These are phyloP conservation scores for Aureoboletus auriporus DNA, from an alignment of 768 basidiomycete species.

Conservation along the genomic window DNA sequence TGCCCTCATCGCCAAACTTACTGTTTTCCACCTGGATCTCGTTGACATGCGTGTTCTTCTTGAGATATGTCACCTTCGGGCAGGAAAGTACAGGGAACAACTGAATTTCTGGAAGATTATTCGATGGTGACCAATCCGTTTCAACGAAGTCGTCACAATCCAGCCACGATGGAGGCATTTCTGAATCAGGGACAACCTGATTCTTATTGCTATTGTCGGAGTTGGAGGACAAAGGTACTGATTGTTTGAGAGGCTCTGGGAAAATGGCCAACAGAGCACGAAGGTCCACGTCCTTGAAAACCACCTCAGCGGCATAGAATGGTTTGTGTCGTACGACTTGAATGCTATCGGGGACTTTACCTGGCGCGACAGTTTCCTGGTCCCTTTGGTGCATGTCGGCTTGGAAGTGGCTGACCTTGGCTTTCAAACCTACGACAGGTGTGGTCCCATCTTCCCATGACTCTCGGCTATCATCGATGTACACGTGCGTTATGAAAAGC, in stretches of 20 bases:
- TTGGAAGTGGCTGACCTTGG: conserved; percentile 72
- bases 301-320: conserved; percentile 84
- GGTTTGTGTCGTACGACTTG: conserved; percentile 71
- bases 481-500: conserved; percentile 82
- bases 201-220: conserved; percentile 40
- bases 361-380: conserved; percentile 65
- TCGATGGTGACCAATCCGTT: conserved; percentile 55
- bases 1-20: conserved; percentile 85
- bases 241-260: conserved; percentile 62
- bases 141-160: conserved; percentile 83
- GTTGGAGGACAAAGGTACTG: conserved; percentile 46
- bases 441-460: conserved; percentile 80
- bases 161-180: conserved; percentile 60
- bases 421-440: conserved; percentile 83
- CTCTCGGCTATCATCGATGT: conserved; percentile 74
- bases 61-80: conserved; percentile 82
- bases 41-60: conserved; percentile 45
- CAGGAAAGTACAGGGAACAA: conserved; percentile 71
- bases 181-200: conserved; percentile 25
- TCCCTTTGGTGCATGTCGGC: conserved; percentile 92
- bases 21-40: conserved; percentile 43
- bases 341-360: conserved; percentile 51
- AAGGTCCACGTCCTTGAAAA: conserved; percentile 71
- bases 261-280: conserved; percentile 79
- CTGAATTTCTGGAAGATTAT: conserved; percentile 55